Percentiles rank a stretch among this genome's conserved stretches.
phyloP scores from a whole-genome alignment of 1,284 basidiomycete genomes.

The Naganishia cerealis region DNA sequence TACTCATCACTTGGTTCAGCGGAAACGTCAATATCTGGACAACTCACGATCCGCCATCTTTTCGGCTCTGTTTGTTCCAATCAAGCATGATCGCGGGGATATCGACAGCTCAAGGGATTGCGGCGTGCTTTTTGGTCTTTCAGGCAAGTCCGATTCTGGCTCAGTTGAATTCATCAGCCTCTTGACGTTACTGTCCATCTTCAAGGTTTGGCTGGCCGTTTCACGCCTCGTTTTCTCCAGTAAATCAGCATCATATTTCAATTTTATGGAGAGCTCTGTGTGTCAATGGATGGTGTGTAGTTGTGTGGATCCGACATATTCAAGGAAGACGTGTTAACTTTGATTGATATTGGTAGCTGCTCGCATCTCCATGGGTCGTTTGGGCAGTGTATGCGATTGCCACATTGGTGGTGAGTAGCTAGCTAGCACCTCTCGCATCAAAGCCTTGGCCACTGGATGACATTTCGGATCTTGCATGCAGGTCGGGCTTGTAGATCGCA shows the following conservation, averaged over 20 bases:
- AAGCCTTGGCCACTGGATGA: neutral
- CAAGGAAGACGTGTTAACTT: too few species aligned
- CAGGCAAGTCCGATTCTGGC: slow-evolving; percentile 2
- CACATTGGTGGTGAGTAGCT: slow-evolving; percentile 2
- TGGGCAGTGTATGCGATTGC: slow-evolving; percentile 9
- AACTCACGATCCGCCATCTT: slow-evolving; percentile 15
- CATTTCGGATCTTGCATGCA: neutral
- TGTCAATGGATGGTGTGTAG: slow-evolving; percentile 16
- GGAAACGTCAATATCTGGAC: slow-evolving; percentile 18
- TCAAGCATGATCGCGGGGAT: slow-evolving; percentile 17
- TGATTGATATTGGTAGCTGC: neutral
- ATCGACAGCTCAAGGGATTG: slow-evolving; percentile 6
- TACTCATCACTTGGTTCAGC: slow-evolving; percentile 19
- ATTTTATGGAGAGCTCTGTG: slow-evolving; percentile 2
- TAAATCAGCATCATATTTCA: slow-evolving; percentile 19
- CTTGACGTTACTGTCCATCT: neutral
- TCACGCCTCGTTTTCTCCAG: slow-evolving; percentile 13
- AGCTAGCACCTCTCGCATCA: neutral
- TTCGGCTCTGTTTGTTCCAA: slow-evolving; percentile 13
- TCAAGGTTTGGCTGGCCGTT: slow-evolving; percentile 19
- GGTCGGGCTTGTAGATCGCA: neutral
- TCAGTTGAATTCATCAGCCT: neutral
- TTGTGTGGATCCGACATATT: too few species aligned
- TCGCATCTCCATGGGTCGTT: slow-evolving; percentile 5
- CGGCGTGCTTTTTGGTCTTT: slow-evolving; percentile 17